Conservation (phyloP, 805 yeast genomes). For the Kazachstania africana region DNA sequence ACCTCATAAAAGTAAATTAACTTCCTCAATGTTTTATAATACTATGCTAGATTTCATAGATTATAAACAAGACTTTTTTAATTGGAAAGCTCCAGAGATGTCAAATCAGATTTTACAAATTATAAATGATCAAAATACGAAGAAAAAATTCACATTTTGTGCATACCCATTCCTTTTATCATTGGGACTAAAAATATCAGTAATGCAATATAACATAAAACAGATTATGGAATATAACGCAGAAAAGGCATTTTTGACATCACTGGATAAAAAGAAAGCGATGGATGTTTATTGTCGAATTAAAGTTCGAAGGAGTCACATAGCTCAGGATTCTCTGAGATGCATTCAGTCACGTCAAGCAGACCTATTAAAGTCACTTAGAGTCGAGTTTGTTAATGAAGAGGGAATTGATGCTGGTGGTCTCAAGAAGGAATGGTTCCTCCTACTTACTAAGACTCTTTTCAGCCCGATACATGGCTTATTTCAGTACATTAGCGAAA, state of each 20-base stretch:
- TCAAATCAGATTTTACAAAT: conserved; percentile 1
- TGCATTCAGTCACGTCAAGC: conserved; percentile 41
- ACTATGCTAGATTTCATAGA: conserved; percentile 71
- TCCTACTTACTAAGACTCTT: conserved; percentile 54
- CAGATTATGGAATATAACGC: conserved; percentile 77
- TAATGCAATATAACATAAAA: conserved; percentile 72
- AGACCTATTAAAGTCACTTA: conserved; percentile 62
- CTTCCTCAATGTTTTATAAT: conserved; percentile 46
- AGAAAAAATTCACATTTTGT: conserved; percentile 40
- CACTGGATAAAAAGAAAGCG: conserved; percentile 49
- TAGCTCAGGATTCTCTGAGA: conserved; percentile 66
- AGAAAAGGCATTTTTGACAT: conserved; percentile 74
- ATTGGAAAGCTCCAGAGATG: conserved; percentile 37
- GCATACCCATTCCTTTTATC: conserved; percentile 75
- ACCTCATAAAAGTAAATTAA: conserved; percentile 22
- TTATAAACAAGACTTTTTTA: conserved; percentile 67
- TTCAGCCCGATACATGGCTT: conserved; percentile 60
- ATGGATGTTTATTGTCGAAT: conserved; percentile 61
- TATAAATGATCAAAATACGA: conserved; percentile 1
- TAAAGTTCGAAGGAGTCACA: conserved; percentile 50
- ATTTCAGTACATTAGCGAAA: conserved; percentile 55
- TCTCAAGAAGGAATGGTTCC: conserved; percentile 86
- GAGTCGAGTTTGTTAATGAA: conserved; percentile 73
- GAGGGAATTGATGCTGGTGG: conserved; percentile 97
- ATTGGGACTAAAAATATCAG: conserved; percentile 68